Percentiles rank a stretch among this genome's conserved stretches.
phyloP scores from a whole-genome alignment of 2,329 filamentous ascomycete genomes.

The Pseudogymnoascus sp. region DNA sequence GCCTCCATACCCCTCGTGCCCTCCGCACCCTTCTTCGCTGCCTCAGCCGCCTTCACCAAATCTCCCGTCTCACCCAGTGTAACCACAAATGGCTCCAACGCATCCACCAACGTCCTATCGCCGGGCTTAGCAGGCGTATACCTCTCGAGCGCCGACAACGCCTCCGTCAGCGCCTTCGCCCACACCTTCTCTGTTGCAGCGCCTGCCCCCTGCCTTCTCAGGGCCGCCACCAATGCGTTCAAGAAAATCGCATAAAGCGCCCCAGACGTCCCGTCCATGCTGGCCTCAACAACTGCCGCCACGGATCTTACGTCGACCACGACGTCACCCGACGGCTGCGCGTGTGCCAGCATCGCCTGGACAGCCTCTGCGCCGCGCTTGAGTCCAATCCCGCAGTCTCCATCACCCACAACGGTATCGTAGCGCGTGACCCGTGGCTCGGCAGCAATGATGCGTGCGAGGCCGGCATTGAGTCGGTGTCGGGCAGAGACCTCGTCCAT shows the following conservation, averaged over 20 bases:
- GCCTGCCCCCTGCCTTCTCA: conserved; percentile 21
- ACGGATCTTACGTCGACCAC: conserved; percentile 54
- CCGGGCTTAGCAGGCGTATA: conserved; percentile 89
- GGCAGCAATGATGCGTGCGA: conserved; percentile 52
- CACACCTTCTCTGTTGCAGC: conserved; percentile 43
- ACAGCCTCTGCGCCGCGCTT: conserved; percentile 61
- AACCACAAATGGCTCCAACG: conserved; percentile 79
- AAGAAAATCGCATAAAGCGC: conserved; percentile 71
- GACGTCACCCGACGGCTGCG: conserved; percentile 46
- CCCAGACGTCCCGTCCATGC: conserved; percentile 70
- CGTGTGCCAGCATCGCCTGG: conserved; percentile 35
- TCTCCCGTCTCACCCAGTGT: conserved; percentile 58
- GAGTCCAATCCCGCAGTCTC: conserved; percentile 63
- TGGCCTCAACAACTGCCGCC: conserved; percentile 56
- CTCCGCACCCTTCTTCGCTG: conserved; percentile 68
- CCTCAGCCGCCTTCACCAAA: conserved; percentile 65
- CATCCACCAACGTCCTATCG: conserved; percentile 86
- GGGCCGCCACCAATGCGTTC: conserved; percentile 56
- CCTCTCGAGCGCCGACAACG: conserved; percentile 62
- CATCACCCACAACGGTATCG: conserved; percentile 65
- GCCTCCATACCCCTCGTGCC: conserved; percentile 89
- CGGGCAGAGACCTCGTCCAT: conserved; percentile 35
- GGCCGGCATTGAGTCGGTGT: conserved; percentile 45
- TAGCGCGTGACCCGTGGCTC: conserved; percentile 61
- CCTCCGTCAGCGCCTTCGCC: conserved; percentile 59